Percentiles rank a stretch among this genome's conserved stretches.
Conservation (phyloP, 306 rosid species). For the Prosopis cineraria region DNA sequence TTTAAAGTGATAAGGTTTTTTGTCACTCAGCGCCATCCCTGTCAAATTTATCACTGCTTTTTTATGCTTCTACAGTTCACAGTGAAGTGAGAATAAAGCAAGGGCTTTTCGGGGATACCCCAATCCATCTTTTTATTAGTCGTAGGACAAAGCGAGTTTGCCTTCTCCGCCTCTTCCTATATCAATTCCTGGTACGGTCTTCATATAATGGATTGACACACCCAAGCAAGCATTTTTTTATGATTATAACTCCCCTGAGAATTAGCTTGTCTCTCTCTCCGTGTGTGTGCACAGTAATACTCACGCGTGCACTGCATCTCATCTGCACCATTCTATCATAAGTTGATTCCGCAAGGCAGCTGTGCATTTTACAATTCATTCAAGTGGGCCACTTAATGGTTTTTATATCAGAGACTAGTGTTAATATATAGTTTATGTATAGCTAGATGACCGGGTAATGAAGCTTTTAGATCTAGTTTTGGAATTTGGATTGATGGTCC, state of each 20-base stretch:
- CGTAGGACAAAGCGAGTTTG: background rate
- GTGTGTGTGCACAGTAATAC: too few species aligned
- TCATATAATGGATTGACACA: background rate
- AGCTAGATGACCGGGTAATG: background rate
- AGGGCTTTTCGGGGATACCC: background rate
- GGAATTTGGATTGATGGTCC: slow-evolving; percentile 1
- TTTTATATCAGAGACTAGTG: background rate
- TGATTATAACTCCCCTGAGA: background rate
- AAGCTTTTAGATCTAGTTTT: background rate
- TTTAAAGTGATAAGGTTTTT: slow-evolving; percentile 37
- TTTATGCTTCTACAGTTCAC: slow-evolving; percentile 27
- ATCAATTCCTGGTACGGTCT: background rate
- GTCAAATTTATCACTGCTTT: slow-evolving; percentile 8
- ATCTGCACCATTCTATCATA: background rate
- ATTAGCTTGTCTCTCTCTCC: background rate
- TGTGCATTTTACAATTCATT: background rate
- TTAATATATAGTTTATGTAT: background rate
- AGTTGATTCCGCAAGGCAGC: background rate
- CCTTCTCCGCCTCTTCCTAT: background rate
- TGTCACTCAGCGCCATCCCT: slow-evolving; percentile 7
- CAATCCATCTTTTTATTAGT: too few species aligned
- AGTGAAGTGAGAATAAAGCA: slow-evolving; percentile 50
- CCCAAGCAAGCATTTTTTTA: background rate
- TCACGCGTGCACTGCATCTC: background rate
- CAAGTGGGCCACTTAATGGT: background rate